Base-by-base conservation (phyloP, 768 basidiomycete species). In the Termitomyces eurrhizus region DNA sequence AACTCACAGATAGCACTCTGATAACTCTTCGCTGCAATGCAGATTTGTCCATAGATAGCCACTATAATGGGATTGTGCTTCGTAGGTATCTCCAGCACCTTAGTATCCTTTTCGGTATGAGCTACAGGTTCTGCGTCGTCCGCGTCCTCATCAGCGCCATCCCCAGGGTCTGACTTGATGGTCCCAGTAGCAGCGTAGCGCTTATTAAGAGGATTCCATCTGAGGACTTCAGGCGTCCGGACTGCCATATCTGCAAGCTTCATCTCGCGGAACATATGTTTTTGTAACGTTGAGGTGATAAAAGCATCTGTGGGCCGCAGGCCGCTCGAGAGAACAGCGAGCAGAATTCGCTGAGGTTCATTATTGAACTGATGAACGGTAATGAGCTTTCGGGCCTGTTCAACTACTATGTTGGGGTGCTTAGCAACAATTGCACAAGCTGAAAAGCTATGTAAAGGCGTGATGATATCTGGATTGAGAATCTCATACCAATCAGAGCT, bases 1-100 rank as follows among this genome's bases (percentile, higher is more conserved):
- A 0, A 78, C 92, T 66, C 65, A 96, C 95, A 95, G 55, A 95
- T 85, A 5, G 94, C 91, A 66, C 90, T 91, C 68, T 97, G 93
- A 71, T 89, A 95, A 66, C 92, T 93, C 74, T 87, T 90, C 24
- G 89, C 88, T 4, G 85, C 84, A n/a, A 92, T 81, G 66, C 91
- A 89, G 52, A 93, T 81, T 67, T 91, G 89, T 0, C 92, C 95
- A 67, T 96, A 96, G 21, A 92, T 74, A 1, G 87, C 77, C 14
- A 91, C 80, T 24, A 85, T 78, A 44, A 89, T 72, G 0, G 93
- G 88, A 64, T 89, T 93, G 36, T 84, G 76, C 71, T 87, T 89
- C 21, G 80, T 88, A 3, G 92, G 89, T 29, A 87, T 68, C 44
- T 75, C 75, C 3, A 80, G 67, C 18, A 53, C 35, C 46, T 52